A percentile compares a stretch with the other conserved stretches of the same genome.
phyloP scores from a whole-genome alignment of 2,329 filamentous ascomycete genomes.

The Tolypocladium album region DNA sequence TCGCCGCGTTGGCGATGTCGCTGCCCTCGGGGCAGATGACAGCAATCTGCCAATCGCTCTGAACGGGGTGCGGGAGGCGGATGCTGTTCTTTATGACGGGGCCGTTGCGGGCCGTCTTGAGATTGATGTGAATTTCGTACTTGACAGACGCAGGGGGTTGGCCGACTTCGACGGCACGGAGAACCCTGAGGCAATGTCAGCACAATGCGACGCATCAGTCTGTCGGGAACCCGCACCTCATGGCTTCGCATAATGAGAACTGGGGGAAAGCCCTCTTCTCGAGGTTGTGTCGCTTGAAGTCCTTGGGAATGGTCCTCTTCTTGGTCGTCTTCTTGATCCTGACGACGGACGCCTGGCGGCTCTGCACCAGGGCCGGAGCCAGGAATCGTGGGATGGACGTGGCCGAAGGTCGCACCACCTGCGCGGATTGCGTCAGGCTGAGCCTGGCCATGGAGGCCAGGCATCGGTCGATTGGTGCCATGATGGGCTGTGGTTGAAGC shows the following conservation, averaged over 20 bases:
- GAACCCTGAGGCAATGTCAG: constrained; percentile 49
- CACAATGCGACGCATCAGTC: background rate
- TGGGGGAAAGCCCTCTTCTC: constrained; percentile 51
- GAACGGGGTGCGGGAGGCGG: constrained; percentile 79
- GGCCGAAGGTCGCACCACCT: constrained; percentile 29
- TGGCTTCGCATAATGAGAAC: constrained; percentile 82
- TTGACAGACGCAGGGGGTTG: constrained; percentile 61
- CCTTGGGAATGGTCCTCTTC: constrained; percentile 53
- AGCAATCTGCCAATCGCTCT: constrained; percentile 78
- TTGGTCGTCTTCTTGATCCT: constrained; percentile 42
- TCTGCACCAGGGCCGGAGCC: constrained; percentile 33
- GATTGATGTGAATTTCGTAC: constrained; percentile 79
- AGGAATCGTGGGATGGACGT: constrained; percentile 37
- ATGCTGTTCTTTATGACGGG: constrained; percentile 80
- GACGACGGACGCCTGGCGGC: constrained; percentile 28
- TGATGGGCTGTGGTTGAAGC: constrained; percentile 20
- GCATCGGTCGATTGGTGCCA: constrained; percentile 43
- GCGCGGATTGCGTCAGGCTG: constrained; percentile 28
- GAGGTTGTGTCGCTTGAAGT: constrained; percentile 55
- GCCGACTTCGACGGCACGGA: constrained; percentile 88
- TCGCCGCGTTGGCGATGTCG: constrained; percentile 61
- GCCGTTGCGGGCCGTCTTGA: constrained; percentile 77
- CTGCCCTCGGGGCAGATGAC: constrained; percentile 84
- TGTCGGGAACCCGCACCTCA: constrained; percentile 50
- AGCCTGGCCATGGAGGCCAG: constrained; percentile 44